Evolutionary conservation across 2,329 filamentous ascomycete species (phyloP).

Genomic region (Xylaria digitata): DNA sequence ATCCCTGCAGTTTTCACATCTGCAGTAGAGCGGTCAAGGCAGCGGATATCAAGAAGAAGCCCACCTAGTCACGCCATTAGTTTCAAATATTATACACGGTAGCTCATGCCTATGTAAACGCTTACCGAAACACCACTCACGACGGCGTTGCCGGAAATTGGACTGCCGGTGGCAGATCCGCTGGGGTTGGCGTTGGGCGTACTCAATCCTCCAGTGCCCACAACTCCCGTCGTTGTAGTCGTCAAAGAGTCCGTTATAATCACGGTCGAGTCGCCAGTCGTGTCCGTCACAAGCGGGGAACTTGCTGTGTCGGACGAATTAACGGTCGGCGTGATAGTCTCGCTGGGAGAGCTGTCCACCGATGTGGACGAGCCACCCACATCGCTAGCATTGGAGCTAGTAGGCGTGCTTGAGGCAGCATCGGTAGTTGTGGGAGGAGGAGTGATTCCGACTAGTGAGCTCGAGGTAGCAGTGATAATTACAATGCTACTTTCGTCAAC

Average conservation of each 20-base stretch:
- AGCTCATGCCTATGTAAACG: constrained; percentile 1
- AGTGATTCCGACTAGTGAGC: constrained; percentile 23
- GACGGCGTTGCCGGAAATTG: constrained; percentile 37
- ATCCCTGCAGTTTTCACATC: constrained; percentile 32
- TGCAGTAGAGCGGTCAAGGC: constrained; percentile 40
- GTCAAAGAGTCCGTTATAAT: constrained; percentile 30
- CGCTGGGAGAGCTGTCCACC: neutral
- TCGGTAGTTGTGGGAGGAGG: constrained; percentile 13
- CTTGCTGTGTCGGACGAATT: neutral
- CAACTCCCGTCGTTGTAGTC: neutral
- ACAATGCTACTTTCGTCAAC: constrained; percentile 10
- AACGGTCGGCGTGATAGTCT: constrained; percentile 4
- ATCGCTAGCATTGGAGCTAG: neutral
- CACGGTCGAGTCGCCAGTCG: constrained; percentile 11
- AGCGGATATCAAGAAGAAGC: constrained; percentile 43
- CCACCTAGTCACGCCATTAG: constrained; percentile 40
- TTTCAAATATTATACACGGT: neutral
- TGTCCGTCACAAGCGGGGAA: constrained; percentile 20
- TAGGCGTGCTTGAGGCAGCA: constrained; percentile 3
- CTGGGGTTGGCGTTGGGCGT: constrained; percentile 36
- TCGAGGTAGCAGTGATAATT: constrained; percentile 5
- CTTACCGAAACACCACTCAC: constrained; percentile 44
- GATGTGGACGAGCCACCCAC: neutral
- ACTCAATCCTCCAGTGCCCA: constrained; percentile 34
- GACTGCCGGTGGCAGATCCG: constrained; percentile 35